Percentiles rank a stretch among this genome's conserved stretches.
phyloP scores from a whole-genome alignment of 805 yeast genomes.

The Lipomyces japonicus region DNA sequence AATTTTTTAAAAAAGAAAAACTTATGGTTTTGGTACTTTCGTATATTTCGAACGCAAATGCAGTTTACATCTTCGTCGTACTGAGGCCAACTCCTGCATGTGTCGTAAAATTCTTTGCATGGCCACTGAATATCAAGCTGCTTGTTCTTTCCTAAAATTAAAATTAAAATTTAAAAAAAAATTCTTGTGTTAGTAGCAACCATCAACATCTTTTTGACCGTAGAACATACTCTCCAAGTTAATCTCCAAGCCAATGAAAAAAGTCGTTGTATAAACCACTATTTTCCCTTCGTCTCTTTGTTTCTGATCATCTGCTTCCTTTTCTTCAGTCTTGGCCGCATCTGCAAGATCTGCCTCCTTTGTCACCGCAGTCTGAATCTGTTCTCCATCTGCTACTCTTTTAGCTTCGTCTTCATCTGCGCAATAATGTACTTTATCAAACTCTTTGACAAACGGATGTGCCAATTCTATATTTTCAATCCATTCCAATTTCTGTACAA shows the following conservation, averaged over 20 bases:
- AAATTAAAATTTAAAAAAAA: not conserved
- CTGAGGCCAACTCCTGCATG: slow-evolving; percentile 69
- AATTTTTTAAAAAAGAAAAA: too few species aligned
- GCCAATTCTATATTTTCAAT: slow-evolving; percentile 73
- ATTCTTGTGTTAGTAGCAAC: not conserved
- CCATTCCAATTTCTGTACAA: slow-evolving; percentile 80
- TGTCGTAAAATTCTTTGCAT: slow-evolving; percentile 78
- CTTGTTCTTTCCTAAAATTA: slow-evolving; percentile 25
- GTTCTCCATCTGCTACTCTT: slow-evolving; percentile 58
- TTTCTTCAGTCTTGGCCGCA: slow-evolving; percentile 23
- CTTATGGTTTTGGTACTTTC: slow-evolving; percentile 43
- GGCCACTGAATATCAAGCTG: slow-evolving; percentile 78
- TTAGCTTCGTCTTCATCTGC: slow-evolving; percentile 53
- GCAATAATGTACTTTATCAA: slow-evolving; percentile 53
- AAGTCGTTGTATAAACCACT: slow-evolving; percentile 60
- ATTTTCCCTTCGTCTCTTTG: slow-evolving; percentile 31
- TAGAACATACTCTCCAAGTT: slow-evolving; percentile 38
- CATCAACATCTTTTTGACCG: not conserved
- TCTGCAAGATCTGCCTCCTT: slow-evolving; percentile 25
- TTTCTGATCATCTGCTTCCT: slow-evolving; percentile 24
- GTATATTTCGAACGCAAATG: slow-evolving; percentile 67
- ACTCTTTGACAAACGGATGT: slow-evolving; percentile 83
- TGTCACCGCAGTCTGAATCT: slow-evolving; percentile 37
- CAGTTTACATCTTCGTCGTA: slow-evolving; percentile 60
- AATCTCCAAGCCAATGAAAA: slow-evolving; percentile 74